Conservation (phyloP, 805 yeast genomes). For the Dipodascus geniculatus region DNA sequence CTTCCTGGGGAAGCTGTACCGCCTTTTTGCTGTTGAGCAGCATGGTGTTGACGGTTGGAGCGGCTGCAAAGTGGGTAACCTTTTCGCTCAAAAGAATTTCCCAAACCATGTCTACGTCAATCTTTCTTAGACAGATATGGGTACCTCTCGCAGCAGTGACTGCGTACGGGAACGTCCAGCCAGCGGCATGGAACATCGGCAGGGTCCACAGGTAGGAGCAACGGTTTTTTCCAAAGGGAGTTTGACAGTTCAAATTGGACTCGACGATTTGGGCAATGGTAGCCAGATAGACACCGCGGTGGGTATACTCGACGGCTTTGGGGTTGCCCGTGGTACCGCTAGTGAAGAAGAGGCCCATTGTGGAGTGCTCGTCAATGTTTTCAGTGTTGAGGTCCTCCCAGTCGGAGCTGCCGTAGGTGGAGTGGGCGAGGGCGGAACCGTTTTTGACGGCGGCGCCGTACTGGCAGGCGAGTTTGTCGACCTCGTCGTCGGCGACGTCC, state of each 20-base stretch:
- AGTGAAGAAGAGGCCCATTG: conserved; percentile 22
- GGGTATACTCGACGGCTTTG: conserved; percentile 29
- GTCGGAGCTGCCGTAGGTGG: conserved; percentile 3
- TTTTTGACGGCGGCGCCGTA: conserved; percentile 13
- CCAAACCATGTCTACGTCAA: conserved; percentile 26
- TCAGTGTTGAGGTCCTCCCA: conserved; percentile 17
- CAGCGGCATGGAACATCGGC: conserved; percentile 29
- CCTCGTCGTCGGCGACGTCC: conserved; percentile 6
- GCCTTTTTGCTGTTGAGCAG: conserved; percentile 23
- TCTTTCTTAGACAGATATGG: conserved; percentile 24
- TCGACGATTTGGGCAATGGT: conserved; percentile 24
- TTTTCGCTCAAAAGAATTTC: conserved; percentile 17
- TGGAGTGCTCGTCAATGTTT: conserved; percentile 14
- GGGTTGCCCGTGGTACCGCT: conserved; percentile 29
- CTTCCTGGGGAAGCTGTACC: conserved; percentile 15
- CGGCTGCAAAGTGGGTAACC: conserved; percentile 26
- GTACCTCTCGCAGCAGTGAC: conserved; percentile 29
- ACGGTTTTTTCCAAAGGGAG: conserved; percentile 16
- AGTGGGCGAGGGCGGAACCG: conserved; percentile 9
- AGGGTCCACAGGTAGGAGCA: conserved; percentile 28
- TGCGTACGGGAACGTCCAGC: conserved; percentile 28
- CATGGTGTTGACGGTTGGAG: conserved; percentile 28
- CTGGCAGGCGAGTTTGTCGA: conserved; percentile 15
- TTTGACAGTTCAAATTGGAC: conserved; percentile 21
- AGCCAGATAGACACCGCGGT: conserved; percentile 24